Conservation (phyloP, 176 grass and related monocot species). For the Oryza meyeriana region DNA sequence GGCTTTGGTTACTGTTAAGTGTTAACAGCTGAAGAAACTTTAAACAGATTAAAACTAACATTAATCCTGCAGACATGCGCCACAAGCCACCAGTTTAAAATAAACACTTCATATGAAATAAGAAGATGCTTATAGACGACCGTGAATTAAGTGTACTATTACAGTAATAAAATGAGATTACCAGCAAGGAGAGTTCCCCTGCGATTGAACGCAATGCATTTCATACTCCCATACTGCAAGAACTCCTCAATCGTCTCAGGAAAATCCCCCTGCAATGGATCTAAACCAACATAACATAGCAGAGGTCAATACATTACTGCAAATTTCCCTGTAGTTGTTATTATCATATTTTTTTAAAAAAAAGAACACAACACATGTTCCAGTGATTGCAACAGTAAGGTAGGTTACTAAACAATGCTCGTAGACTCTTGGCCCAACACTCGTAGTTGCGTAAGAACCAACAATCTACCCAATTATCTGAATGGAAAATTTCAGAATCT, state of each 20-base stretch:
- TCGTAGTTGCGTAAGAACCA: neutral
- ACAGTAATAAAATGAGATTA: slow-evolving; percentile 31
- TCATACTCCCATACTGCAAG: slow-evolving; percentile 98
- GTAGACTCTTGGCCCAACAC: slow-evolving; percentile 1
- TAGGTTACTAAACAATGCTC: neutral
- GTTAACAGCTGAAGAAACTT: slow-evolving; percentile 15
- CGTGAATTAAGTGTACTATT: neutral
- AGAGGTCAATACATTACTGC: slow-evolving; percentile 9
- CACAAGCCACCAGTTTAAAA: neutral
- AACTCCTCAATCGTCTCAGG: slow-evolving; percentile 98
- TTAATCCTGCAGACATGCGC: neutral
- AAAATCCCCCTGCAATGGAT: slow-evolving; percentile 96
- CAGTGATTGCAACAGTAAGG: neutral
- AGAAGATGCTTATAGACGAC: slow-evolving; percentile 15
- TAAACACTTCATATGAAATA: slow-evolving; percentile 8
- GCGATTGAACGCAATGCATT: slow-evolving; percentile 96
- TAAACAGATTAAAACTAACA: slow-evolving; percentile 10
- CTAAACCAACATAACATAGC: slow-evolving; percentile 49
- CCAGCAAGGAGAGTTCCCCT: slow-evolving; percentile 93
- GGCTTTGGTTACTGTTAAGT: neutral
- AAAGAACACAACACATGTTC: neutral
- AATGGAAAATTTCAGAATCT: neutral
- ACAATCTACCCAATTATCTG: neutral
- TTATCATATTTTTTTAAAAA: neutral
- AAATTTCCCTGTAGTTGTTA: neutral